Conservation (phyloP, 2,329 filamentous ascomycete genomes). For the Colletotrichum phormii region DNA sequence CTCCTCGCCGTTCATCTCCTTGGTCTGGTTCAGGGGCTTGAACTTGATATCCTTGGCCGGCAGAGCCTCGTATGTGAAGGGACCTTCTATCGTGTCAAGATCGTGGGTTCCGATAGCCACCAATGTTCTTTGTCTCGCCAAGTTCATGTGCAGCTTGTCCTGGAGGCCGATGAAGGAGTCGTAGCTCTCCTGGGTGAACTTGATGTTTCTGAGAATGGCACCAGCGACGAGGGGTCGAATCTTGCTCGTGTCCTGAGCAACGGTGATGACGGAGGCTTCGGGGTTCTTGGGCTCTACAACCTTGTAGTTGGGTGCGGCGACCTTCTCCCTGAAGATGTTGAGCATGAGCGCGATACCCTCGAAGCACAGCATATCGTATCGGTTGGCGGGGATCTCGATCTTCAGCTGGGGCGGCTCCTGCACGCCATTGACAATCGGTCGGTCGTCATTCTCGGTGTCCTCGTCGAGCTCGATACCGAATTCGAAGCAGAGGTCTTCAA, state of each 20-base stretch:
- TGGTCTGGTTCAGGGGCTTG: slow-evolving; percentile 87
- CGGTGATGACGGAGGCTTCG: slow-evolving; percentile 82
- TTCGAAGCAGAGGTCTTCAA: slow-evolving; percentile 98
- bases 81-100: slow-evolving; percentile 90
- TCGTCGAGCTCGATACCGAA: slow-evolving; percentile 98
- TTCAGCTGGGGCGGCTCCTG: slow-evolving; percentile 94
- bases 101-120: slow-evolving; percentile 99
- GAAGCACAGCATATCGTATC: slow-evolving; percentile 95
- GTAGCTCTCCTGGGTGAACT: slow-evolving; percentile 91
- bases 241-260: slow-evolving; percentile 78
- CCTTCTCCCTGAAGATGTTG: slow-evolving; percentile 89
- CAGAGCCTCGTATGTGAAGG: slow-evolving; percentile 96
- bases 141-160: slow-evolving; percentile 97
- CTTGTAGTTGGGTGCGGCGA: slow-evolving; percentile 81
- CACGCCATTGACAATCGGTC: slow-evolving; percentile 79
- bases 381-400: slow-evolving; percentile 97
- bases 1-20: slow-evolving; percentile 87
- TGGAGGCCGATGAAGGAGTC: slow-evolving; percentile 98
- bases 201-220: slow-evolving; percentile 89
- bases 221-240: slow-evolving; percentile 91
- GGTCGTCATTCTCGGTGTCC: slow-evolving; percentile 83
- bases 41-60: slow-evolving; percentile 94
- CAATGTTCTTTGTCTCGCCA: slow-evolving; percentile 90
- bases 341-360: slow-evolving; percentile 96
- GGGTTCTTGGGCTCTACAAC: slow-evolving; percentile 78